Base-by-base conservation (phyloP, 2,329 filamentous ascomycete species). In the Claviceps africana region DNA sequence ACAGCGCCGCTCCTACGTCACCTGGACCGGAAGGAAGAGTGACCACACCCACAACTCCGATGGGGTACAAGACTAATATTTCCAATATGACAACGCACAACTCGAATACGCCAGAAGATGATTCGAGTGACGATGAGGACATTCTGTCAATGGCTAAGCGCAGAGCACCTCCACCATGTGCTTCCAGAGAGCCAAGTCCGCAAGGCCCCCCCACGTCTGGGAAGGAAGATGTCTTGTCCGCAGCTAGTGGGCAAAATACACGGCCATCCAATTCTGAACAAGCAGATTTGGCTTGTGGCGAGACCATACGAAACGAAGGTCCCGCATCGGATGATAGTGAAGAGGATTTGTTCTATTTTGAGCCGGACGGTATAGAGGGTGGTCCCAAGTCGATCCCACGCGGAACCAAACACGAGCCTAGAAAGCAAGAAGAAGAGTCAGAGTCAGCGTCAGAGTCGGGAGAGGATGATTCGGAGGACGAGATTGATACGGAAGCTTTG, bases 291-390 rank as follows among this genome's bases (percentile, higher is more conserved):
- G 7, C 8, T 40, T 19, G 44, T 17, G 17, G 28, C 28, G 45
- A 44, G 21, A 17, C n/a, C 28, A 35, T 13, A 9, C 22, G 40
- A 17, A 4, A 10, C 6, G 10, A 25, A 44, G 25, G 17, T 19
- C 22, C 19, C n/a, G 25, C n/a, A 37, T 13, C 17, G 53, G 25
- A 52, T 2, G 39, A 69, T 19, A 21, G 9, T 11, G 65, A 70
- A 4, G 70, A 71, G 31, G 71, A 70, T 8, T 59, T 76, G 56
- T 76, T 76, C 55, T 62, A 70, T 5, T 76, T 76, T 51, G 74
- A 76, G 49, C 58, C 59, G 11, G 64, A 62, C 15, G 65, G 66
- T 1, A 57, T 65, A 50, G 58, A 59, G 11, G 64, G 62, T 17
- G 65, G 66, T 1, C 57, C 65, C 10, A 64, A 60, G 45, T 60